Base-by-base conservation (phyloP, 2,329 filamentous ascomycete genomes). In the Epichloe coenophiala region DNA sequence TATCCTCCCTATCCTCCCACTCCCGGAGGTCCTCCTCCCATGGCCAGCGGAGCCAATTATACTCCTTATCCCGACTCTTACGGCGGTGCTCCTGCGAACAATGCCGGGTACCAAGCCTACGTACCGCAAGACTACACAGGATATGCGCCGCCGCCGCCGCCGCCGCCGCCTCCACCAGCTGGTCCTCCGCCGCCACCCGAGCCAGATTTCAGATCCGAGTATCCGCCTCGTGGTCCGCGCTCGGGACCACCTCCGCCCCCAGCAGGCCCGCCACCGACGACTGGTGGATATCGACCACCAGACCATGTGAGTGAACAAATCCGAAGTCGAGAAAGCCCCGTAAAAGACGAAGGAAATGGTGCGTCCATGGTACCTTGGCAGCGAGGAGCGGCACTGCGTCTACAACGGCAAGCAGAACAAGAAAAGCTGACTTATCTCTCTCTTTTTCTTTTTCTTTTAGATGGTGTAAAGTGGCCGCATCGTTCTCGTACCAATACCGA, bases 231-330 rank as follows among this genome's bases (percentile, higher is more conserved):
- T 33, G n/a, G 41, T 45, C 41, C 54, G 3, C 58, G 63, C 17
- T 62, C 62, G 45, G 64, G 61, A 33, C 62, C 62, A 8, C 59
- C 62, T 15, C 57, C 56, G 39, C 60, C 61, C 61, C 64, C 65
- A n/a, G 59, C 65, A 9, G 64, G 63, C 65, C 65, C 64, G 47
- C 59, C 62, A 48, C 63, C 53, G 49, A 55, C 60, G 49, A 55
- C 60, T 53, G 61, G 62, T 51, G 63, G 62, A 50, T 63, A 60
- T 51, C 59, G 60, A 49, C 62, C 64, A 50, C 66, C 68, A 62
- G 65, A 69, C 57, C 67, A 71, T 68, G 69, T 71, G 69, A 71
- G 69, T 71, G 60, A 67, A 58, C 59, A 61, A 55, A 56, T 61
- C 63, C 63, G 57, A 57, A 56, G 56, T 56, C 57, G 53, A 52